Base-by-base conservation (phyloP, 164 flowering plant genomes). In the Pachysandra terminalis region DNA sequence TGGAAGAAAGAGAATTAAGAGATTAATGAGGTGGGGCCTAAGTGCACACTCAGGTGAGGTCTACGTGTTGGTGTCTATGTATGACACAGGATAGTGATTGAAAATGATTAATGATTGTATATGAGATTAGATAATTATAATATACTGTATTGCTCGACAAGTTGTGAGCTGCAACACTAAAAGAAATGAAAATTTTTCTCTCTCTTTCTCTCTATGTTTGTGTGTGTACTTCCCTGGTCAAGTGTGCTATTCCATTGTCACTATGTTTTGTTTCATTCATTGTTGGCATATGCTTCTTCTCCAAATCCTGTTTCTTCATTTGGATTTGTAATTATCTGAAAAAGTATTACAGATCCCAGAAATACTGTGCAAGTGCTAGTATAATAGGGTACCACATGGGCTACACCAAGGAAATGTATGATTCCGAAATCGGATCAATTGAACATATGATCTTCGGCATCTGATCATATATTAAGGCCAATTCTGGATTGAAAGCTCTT, bases 101-200 rank as follows among this genome's bases (percentile, higher is more conserved):
- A 69, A 75, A 72, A 75, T 73, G 73, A 81, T 68, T 75, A 75
- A 75, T 71, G 51, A 77, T 71, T 69, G 74, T 63, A 54, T 57
- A 35, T 67, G 61, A 65, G 55, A 73, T 80, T 69, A 68, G 52
- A 75, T 71, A 71, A 62, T 72, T 15, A 26, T 66, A 70, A 71
- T 37, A 37, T 61, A 56, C 69, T n/a, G 55, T 81, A 77, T 77
- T 83, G 85, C 82, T 83, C 75, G 83, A 81, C 85, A 84, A 83
- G 75, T 78, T 68, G 77, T 80, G 81, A 77, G 79, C 84, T 75
- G 24, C 61, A 26, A 48, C 32, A 23, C 73, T 75, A 75, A 73
- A 70, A 74, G 26, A 63, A 77, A 45, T 59, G 27, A 23, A 65
- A 48, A 69, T 2, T 12, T 23, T 9, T 55, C 58, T 55, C 58